Evolutionary conservation across 495 filamentous ascomycete species (phyloP), one percentile per base, ranked within the genome.

Genomic region (Letharia columbiana): DNA sequence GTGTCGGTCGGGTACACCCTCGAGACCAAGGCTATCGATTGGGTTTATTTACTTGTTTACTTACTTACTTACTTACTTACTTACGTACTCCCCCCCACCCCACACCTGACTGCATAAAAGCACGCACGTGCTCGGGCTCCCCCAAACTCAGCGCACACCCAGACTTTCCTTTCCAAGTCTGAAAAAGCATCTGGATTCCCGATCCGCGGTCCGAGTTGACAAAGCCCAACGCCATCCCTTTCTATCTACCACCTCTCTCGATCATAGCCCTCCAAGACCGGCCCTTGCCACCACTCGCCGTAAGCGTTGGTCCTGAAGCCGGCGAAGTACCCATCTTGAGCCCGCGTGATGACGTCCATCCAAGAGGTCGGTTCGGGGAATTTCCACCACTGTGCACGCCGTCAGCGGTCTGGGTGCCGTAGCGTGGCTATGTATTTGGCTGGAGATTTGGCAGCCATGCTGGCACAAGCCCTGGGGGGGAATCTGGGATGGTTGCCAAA

Each of bases 311-410:
- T 75, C 17, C 82, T 73, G 10, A 68, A 63, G 40, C 79, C 75
- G 1, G 69, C 68, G 66, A 85, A 80, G 73, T 80, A 85, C 23
- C 77, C 79, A 60, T 84, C 82, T 39, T 85, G 82, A 1, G 82
- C 82, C n/a, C 76, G 73, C 65, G 82, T 76, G 31, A 83, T 74
- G 56, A 84, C 76, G 45, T 82, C 76, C 52, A 85, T 76, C 82
- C 82, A 85, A 1, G 81, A 83, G n/a, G 77, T 79, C 20, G 82
- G 83, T 70, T 84, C 83, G 20, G 81, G 81, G 62, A 78, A 75
- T 72, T 82, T 82, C 35, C 71, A 41, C 81, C 80, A 83, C 79
- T 82, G 41, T 61, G 23, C 23, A 28, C 23, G 23, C 23, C 23
- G 23, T 28, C 23, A 28, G 23, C 23, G 23, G 23, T 28, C 23